Conservation (phyloP, 768 basidiomycete species). For the Trametes gibbosa region DNA sequence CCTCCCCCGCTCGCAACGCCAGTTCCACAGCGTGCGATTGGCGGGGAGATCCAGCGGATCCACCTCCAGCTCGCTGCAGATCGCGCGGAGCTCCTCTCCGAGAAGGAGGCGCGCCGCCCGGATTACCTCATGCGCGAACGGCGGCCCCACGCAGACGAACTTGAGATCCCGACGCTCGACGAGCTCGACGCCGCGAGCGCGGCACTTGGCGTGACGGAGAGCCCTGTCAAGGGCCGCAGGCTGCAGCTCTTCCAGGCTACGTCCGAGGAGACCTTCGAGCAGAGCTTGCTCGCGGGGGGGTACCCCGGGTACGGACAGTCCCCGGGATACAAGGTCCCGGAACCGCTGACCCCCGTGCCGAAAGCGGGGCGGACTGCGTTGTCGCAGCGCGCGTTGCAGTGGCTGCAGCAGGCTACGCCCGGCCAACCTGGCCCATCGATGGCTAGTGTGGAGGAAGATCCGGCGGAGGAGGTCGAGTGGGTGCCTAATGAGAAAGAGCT, state of each 20-base stretch:
- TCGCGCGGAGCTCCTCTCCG: conserved; percentile 45
- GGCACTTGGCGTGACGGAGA: conserved; percentile 61
- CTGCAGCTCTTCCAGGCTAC: conserved; percentile 79
- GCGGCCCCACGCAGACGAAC: conserved; percentile 37
- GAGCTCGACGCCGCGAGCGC: conserved; percentile 35
- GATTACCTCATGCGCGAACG: conserved; percentile 68
- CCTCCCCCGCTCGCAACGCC: conserved; percentile 29
- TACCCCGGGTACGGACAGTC: conserved; percentile 63
- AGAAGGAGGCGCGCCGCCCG: conserved; percentile 62
- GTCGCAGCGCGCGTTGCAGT: conserved; percentile 55
- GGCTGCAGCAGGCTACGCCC: conserved; percentile 41
- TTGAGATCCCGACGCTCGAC: conserved; percentile 37
- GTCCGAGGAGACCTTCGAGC: conserved; percentile 81
- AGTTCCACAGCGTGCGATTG: conserved; percentile 32
- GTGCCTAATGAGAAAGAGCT: conserved; percentile 51
- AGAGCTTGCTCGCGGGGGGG: conserved; percentile 79
- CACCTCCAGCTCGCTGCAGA: conserved; percentile 52
- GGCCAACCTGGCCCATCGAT: conserved; percentile 38
- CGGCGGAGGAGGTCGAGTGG: conserved; percentile 7
- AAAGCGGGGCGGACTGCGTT: conserved; percentile 7
- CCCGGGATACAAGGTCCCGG: conserved; percentile 25
- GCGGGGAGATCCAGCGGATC: conserved; percentile 61
- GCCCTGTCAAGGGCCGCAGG: conserved; percentile 68
- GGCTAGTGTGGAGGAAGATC: conserved; percentile 27
- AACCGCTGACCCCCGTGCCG: conserved; percentile 24